Percentiles rank a stretch among this genome's conserved stretches.
phyloP scores from a whole-genome alignment of 805 yeast species.

The Soucietia sequanensis region DNA sequence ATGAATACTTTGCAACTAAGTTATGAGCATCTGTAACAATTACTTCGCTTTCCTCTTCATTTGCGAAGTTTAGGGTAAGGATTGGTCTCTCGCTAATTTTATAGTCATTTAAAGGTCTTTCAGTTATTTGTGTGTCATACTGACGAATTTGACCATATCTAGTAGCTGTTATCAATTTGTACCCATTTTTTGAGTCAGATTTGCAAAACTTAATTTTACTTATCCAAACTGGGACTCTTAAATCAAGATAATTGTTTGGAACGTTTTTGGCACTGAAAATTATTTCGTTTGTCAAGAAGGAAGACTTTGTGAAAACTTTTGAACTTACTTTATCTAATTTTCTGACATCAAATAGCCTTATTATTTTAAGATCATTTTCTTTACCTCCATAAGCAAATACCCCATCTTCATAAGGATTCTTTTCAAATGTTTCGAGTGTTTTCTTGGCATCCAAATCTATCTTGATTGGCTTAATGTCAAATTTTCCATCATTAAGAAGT shows the following conservation, averaged over 20 bases:
- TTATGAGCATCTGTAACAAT: constrained; percentile 73
- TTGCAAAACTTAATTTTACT: constrained; percentile 51
- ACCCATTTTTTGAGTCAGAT: constrained; percentile 34
- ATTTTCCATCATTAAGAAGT: constrained; percentile 21
- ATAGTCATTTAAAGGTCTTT: constrained; percentile 62
- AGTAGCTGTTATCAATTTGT: constrained; percentile 64
- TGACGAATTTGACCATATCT: constrained; percentile 71
- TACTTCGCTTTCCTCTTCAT: constrained; percentile 42
- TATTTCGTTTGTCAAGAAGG: constrained; percentile 20
- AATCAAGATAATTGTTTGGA: constrained; percentile 71
- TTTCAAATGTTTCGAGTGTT: constrained; percentile 47
- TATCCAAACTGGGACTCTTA: constrained; percentile 83
- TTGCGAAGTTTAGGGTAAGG: constrained; percentile 37
- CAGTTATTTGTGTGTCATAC: constrained; percentile 67
- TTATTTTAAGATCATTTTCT: constrained; percentile 66
- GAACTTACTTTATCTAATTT: constrained; percentile 15
- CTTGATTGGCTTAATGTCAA: constrained; percentile 28
- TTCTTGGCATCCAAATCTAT: constrained; percentile 37
- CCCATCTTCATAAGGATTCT: constrained; percentile 47
- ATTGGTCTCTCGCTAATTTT: constrained; percentile 58
- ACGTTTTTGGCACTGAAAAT: constrained; percentile 80
- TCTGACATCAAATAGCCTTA: constrained; percentile 32
- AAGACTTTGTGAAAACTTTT: too few species aligned
- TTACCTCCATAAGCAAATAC: constrained; percentile 84
- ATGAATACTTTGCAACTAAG: constrained; percentile 54